These are phyloP conservation scores for Alternaria angustiovoidea DNA, from an alignment of 2,329 filamentous ascomycete species.

Conservation along the genomic window DNA sequence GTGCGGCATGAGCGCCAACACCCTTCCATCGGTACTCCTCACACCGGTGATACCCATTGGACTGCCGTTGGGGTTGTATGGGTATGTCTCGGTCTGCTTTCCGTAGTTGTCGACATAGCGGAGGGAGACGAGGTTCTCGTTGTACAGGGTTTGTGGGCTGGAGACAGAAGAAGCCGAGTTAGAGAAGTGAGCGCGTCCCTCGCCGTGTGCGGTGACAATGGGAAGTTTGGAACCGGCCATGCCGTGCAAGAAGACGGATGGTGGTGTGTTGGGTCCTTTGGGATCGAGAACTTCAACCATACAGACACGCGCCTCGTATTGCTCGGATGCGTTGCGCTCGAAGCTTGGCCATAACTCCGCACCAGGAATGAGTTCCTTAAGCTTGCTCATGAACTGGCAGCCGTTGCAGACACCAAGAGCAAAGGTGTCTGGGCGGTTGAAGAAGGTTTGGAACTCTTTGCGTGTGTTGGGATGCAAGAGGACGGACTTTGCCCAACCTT, in stretches of 20 bases:
- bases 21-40: slow-evolving; percentile 77
- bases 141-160: slow-evolving; percentile 62
- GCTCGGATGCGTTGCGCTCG: slow-evolving; percentile 81
- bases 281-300: slow-evolving; percentile 83
- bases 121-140: slow-evolving; percentile 75
- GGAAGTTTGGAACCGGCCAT: slow-evolving; percentile 85
- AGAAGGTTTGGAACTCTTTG: slow-evolving; percentile 83
- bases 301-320: slow-evolving; percentile 87
- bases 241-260: slow-evolving; percentile 86
- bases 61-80: slow-evolving; percentile 88
- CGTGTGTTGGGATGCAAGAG: slow-evolving; percentile 80
- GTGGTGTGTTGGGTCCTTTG: slow-evolving; percentile 46
- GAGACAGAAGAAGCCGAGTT: slow-evolving; percentile 49
- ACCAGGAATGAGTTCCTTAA: slow-evolving; percentile 87
- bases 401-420: slow-evolving; percentile 95
- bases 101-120: slow-evolving; percentile 86
- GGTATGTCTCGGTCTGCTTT: slow-evolving; percentile 80
- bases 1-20: slow-evolving; percentile 92
- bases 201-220: slow-evolving; percentile 88
- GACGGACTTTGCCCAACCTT: slow-evolving; percentile 95
- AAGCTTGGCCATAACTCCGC: slow-evolving; percentile 84
- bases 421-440: slow-evolving; percentile 88
- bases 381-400: slow-evolving; percentile 89
- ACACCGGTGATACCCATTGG: slow-evolving; percentile 83
- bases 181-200: slow-evolving; percentile 75